These are phyloP conservation scores for Aureobasidium sp. DNA, from an alignment of 2,329 filamentous ascomycete genomes.

Conservation along the genomic window DNA sequence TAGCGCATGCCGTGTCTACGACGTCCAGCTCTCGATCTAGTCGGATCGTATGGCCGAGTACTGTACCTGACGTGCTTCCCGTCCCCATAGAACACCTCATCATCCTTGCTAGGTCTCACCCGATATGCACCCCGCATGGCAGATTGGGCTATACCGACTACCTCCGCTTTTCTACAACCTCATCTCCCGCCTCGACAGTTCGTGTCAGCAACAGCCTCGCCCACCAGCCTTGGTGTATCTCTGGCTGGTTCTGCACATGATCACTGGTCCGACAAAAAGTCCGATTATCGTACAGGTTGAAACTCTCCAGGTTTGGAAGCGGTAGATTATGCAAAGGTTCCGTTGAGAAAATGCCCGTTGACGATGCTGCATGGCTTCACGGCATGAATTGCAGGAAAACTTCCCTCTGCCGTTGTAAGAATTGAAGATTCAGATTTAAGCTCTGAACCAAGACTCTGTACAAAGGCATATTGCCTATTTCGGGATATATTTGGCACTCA, in stretches of 20 bases:
- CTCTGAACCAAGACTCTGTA: neutral
- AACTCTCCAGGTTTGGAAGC: neutral
- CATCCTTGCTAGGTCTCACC: slow-evolving; percentile 20
- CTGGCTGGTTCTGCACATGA: neutral
- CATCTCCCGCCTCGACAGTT: neutral
- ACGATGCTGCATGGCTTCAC: neutral
- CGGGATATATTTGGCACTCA: neutral
- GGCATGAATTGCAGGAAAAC: slow-evolving; percentile 7
- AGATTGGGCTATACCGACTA: neutral
- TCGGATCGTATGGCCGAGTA: neutral
- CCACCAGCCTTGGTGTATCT: neutral
- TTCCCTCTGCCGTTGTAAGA: neutral
- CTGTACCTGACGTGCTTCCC: neutral
- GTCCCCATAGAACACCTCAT: neutral
- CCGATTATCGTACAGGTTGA: neutral
- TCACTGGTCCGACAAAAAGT: neutral
- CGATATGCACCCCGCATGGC: slow-evolving; percentile 19
- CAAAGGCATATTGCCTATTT: neutral
- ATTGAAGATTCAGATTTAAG: neutral
- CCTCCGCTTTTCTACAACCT: slow-evolving; percentile 8
- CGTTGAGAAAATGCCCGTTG: neutral
- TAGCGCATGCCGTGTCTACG: neutral
- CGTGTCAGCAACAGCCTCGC: slow-evolving; percentile 13
- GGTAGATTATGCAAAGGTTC: neutral
- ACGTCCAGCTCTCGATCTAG: neutral